Evolutionary conservation across 176 grass and related monocot genomes (phyloP).

Genomic region (Oryza nivara): DNA sequence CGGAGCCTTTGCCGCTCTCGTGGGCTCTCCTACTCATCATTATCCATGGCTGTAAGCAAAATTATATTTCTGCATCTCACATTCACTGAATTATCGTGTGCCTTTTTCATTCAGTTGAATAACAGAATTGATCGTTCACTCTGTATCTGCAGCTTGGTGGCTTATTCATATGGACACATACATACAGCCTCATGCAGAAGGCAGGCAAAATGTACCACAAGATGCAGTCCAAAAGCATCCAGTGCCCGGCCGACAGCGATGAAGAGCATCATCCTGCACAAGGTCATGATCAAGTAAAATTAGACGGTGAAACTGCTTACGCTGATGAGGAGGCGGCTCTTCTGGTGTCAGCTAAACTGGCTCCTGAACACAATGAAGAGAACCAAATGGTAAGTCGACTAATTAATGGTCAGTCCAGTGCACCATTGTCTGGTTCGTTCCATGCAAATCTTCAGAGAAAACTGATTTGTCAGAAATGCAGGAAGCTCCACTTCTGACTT

Average conservation of each 20-base stretch:
- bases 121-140: background rate
- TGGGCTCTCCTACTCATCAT: slow-evolving; percentile 73
- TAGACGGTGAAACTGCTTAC: background rate
- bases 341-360: slow-evolving; percentile 37
- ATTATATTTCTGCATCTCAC: background rate
- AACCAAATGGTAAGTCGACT: slow-evolving; percentile 60
- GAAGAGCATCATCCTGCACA: slow-evolving; percentile 30
- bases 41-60: slow-evolving; percentile 88
- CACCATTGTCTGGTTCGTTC: background rate
- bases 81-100: background rate
- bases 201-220: slow-evolving; percentile 72
- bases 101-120: background rate
- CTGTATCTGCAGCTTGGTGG: slow-evolving; percentile 71
- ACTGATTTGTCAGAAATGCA: slow-evolving; percentile 45
- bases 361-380: slow-evolving; percentile 29
- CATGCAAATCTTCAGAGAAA: slow-evolving; percentile 1
- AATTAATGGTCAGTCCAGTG: background rate
- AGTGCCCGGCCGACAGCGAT: slow-evolving; percentile 41
- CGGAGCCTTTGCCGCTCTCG: slow-evolving; percentile 53
- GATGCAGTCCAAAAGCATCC: slow-evolving; percentile 45
- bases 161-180: slow-evolving; percentile 82
- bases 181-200: slow-evolving; percentile 83
- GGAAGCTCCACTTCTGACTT: slow-evolving; percentile 61
- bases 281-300: slow-evolving; percentile 16
- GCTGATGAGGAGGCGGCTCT: slow-evolving; percentile 54